A percentile compares a stretch with the other conserved stretches of the same genome.
Conservation (phyloP, 139 green algal genomes). For the Desmodesmus armatus region DNA sequence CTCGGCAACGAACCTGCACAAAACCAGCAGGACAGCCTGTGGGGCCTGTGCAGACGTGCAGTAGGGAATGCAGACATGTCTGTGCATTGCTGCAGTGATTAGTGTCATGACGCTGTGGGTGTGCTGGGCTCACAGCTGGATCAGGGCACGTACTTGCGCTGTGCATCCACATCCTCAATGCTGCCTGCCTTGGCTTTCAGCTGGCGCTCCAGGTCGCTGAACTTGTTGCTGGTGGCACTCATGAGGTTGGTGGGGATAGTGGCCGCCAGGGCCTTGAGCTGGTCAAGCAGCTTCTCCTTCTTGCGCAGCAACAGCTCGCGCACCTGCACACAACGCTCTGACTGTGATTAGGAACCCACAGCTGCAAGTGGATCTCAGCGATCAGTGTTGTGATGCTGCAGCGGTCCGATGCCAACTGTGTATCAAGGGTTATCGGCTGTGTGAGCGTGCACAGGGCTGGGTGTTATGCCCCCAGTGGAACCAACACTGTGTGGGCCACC, state of each 20-base stretch:
- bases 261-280: constrained; percentile 69
- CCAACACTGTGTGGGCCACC: too few species aligned
- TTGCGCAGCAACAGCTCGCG: constrained; percentile 75
- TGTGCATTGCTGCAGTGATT: too few species aligned
- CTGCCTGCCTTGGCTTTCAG: constrained; percentile 62
- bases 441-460: too few species aligned
- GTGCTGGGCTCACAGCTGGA: too few species aligned
- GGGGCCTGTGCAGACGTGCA: not conserved
- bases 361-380: too few species aligned
- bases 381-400: too few species aligned
- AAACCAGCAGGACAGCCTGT: not conserved
- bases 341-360: not conserved
- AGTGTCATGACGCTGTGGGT: too few species aligned
- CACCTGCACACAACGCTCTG: constrained; percentile 50
- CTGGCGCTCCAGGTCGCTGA: constrained; percentile 69
- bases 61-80: too few species aligned
- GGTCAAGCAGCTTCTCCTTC: constrained; percentile 72
- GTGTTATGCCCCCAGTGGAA: too few species aligned
- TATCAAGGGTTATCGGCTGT: too few species aligned
- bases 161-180: constrained; percentile 82
- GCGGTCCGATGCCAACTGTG: too few species aligned
- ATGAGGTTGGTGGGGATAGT: constrained; percentile 66
- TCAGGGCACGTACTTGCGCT: constrained; percentile 68
- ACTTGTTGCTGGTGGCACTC: constrained; percentile 62
- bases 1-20: constrained; percentile 44